Base-by-base conservation (phyloP, 164 flowering plant species). In the Amborella trichopoda region DNA sequence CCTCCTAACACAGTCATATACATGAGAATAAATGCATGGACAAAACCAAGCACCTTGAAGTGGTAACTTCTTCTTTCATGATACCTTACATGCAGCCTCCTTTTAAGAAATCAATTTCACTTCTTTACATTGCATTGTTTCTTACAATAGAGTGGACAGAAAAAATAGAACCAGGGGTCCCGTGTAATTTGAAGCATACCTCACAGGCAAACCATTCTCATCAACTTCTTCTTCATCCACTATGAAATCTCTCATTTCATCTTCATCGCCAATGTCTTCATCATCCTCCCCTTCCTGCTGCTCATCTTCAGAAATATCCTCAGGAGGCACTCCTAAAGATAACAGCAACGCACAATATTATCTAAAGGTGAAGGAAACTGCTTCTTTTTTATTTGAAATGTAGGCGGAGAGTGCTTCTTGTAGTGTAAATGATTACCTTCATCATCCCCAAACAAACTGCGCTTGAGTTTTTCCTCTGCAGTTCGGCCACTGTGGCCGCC, bases 201-300 rank as follows among this genome's bases (percentile, higher is more conserved):
- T 81, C 44, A 75, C 63, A 57, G 76, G 78, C 52, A 70, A 72
- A 44, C 95, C 95, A 70, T 71, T 59, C 49, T 74, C 96, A 67
- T 91, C 96, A 30, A 71, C 56, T 45, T 84, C 89, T 44, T 78
- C 91, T 58, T 86, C 96, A 23, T 78, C 86, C 26, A 87, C 96
- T 32, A 91, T 91, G 58, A 91, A 91, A 56, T 84, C 91, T 4
- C 82, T 84, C 99, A 88, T 91, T 49, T 91, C 99, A 73, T 91
- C 94, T 16, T 87, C 98, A 9, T 86, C 95, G 3, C 69, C 88
- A 48, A 83, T 64, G 32, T 78, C 87, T 14, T 26, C 74, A 67
- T 83, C 94, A 47, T 74, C 88, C 26, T 77, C 95, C 60, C 65
- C 80, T 33, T 71, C 83, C 0, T 45, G 70, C 33, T 62, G 87